A percentile compares a stretch with the other conserved stretches of the same genome.
Conservation (phyloP, 345 rosid genomes). For the Anacardium occidentale region DNA sequence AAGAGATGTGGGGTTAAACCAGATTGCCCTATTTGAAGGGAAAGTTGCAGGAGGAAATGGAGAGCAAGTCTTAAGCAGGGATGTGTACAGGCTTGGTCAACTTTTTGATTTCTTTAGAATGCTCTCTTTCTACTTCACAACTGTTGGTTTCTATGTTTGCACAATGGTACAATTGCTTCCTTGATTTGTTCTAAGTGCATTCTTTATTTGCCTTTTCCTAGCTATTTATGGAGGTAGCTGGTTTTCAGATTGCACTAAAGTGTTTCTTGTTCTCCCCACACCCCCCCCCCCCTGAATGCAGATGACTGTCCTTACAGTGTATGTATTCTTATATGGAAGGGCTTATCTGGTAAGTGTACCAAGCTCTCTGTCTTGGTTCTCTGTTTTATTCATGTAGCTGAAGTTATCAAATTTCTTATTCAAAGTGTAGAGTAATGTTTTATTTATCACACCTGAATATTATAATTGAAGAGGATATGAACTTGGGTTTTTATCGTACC, state of each 20-base stretch:
- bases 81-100: conserved; percentile 91
- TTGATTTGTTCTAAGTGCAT: not conserved
- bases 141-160: conserved; percentile 95
- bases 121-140: conserved; percentile 95
- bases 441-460: not conserved
- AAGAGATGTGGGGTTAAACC: conserved; percentile 97
- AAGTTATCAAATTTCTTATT: not conserved
- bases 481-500: not conserved
- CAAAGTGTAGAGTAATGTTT: not conserved
- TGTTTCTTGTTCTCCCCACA: conserved; percentile 11
- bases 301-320: conserved; percentile 97
- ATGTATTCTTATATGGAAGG: conserved; percentile 88
- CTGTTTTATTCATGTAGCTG: not conserved
- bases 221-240: not conserved
- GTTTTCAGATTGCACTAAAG: conserved; percentile 26
- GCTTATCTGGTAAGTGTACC: conserved; percentile 74
- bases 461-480: not conserved
- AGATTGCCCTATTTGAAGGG: conserved; percentile 98
- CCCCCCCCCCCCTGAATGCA: conserved; percentile 35
- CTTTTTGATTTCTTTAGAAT: conserved; percentile 97
- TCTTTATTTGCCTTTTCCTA: not conserved
- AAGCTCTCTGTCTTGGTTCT: conserved; percentile 1
- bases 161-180: conserved; percentile 68
- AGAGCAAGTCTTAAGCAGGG: conserved; percentile 98
- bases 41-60: conserved; percentile 99